Evolutionary conservation across 305 asterid genomes (phyloP), one percentile per base, ranked within the genome.

Genomic region (Solanum hybrid): DNA sequence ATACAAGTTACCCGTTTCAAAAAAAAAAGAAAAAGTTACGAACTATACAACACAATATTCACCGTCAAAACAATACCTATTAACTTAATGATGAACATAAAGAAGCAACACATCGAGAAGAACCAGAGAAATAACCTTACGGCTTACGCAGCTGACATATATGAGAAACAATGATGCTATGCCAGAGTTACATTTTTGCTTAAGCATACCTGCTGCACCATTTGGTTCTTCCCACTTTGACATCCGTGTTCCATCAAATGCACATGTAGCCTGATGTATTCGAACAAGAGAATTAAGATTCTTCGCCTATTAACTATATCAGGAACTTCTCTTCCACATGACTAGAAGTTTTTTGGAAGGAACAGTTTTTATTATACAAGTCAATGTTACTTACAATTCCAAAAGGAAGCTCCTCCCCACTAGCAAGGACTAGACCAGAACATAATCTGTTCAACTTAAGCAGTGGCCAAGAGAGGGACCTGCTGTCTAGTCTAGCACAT

Each of bases 191-290:
- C 37, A 31, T 37, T 41, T 81, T 31, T 86, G 61, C 76, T 91
- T 88, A 89, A 73, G 37, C 34, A 90, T 95, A 97, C 99, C 99
- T 96, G 93, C 93, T 77, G 98, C 97, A 86, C 99, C 99, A 95
- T 95, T 96, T 91, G 99, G 99, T 90, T 97, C 99, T 93, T 97
- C 98, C 99, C 98, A 97, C 96, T 97, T 96, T 90, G 99, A 97
- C 97, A 97, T 90, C 87, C 98, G 97, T 90, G 97, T 96, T 91
- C 99, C 99, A 94, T 97, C 99, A 95, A 97, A 97, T 90, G 99
- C 98, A 87, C 96, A 96, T 73, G 98, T 94, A 61, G 94, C 97
- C 99, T 97, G 95, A 90, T 90, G 86, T 70, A 87, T 92, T 51
- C 38, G 36, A 87, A 87, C 27, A 81, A 88, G 80, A 89, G 89